Base-by-base conservation (phyloP, 2,329 filamentous ascomycete species). In the Aspergillus intermedius region DNA sequence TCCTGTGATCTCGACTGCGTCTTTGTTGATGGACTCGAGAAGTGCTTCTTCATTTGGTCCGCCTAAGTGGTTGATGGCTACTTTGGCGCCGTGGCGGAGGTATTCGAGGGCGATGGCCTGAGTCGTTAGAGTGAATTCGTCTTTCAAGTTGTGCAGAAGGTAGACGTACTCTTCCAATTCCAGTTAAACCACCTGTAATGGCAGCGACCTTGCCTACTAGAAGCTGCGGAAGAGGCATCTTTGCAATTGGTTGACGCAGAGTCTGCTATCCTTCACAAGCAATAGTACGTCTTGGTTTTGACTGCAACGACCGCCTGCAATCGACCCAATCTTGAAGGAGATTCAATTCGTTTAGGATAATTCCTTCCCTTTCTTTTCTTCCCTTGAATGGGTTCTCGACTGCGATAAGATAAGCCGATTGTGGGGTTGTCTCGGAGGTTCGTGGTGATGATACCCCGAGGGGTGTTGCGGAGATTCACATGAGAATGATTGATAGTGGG, bases 121-220 rank as follows among this genome's bases (percentile, higher is more conserved):
- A 28, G 5, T 30, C 4, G 13, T 22, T 34, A 15, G 13, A 35
- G 48, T 45, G 22, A 17, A 15, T n/a, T 25, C 2, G 19, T 22
- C 10, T 28, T n/a, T 13, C 5, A 17, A 12, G 1, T 12, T 30
- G 25, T 1, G 10, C 4, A 30, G 10, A 15, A n/a, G n/a, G 13
- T 19, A 13, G 15, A 22, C 47, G 13, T 66, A 70, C 68, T 45
- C 87, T 81, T 46, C 90, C 90, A 60, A 95, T 95, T 48, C 89
- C 89, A 1, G 88, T 94, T 3, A 86, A 85, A 49, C 87, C 89
- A 55, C 90, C 89, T 0, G 89, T 95, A 61, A 95, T 89, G 65
- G 89, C 86, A 69, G 88, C 88, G 10, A 84, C 85, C 70, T 94
- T 94, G 67, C 80, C 82, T 47, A 72, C 64, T 49, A 94, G 81